Evolutionary conservation across 495 filamentous ascomycete species (phyloP).

Genomic region (Letharia lupina): DNA sequence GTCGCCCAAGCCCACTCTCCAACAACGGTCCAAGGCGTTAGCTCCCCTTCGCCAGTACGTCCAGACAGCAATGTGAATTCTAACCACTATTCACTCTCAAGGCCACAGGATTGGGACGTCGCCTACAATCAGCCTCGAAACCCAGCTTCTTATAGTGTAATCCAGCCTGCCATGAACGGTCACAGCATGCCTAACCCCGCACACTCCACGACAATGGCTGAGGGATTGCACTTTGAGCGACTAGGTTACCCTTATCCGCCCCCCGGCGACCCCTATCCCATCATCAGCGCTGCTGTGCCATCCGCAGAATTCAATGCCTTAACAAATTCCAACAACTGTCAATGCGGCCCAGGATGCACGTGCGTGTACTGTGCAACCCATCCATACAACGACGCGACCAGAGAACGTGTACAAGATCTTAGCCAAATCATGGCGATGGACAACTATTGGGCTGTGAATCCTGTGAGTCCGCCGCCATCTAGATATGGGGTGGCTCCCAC

Average conservation of each 20-base stretch:
- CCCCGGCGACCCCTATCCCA: not conserved
- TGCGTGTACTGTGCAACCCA: constrained; percentile 63
- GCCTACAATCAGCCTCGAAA: not conserved
- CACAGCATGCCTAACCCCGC: no score
- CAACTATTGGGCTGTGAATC: not conserved
- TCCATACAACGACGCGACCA: constrained; percentile 65
- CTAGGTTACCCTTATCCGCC: not conserved
- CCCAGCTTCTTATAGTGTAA: not conserved
- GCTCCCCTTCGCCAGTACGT: not conserved
- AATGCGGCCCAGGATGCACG: constrained; percentile 58
- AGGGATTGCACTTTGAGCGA: not conserved
- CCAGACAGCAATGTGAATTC: not conserved
- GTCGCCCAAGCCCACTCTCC: not conserved
- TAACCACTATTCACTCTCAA: not conserved
- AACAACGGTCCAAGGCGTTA: not conserved
- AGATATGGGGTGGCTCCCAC: not conserved
- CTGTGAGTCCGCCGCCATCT: constrained; percentile 1
- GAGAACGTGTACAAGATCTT: constrained; percentile 52
- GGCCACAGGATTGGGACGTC: not conserved
- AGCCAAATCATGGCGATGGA: constrained; percentile 12
- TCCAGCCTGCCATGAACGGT: not conserved
- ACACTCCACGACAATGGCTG: not conserved
- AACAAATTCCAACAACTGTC: constrained; percentile 42
- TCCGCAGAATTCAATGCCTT: not conserved
- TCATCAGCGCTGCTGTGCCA: not conserved